Percentiles rank a stretch among this genome's conserved stretches.
phyloP scores from a whole-genome alignment of 1,139 yeast species.

The Protomyces pachydermus region DNA sequence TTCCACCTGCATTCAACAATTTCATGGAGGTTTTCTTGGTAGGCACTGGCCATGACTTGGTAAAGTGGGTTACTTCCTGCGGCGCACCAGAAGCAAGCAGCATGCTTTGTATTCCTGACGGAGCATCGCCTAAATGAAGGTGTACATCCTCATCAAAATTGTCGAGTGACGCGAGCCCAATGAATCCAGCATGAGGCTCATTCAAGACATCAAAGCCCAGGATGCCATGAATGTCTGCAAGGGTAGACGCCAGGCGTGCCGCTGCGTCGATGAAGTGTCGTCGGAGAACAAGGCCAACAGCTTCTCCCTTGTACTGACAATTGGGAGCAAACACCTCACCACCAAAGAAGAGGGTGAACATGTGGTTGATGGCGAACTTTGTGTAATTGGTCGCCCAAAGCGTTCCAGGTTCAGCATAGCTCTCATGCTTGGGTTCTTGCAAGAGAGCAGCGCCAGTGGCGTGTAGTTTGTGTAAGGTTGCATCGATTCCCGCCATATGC shows the following conservation, averaged over 20 bases:
- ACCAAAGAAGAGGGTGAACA: constrained; percentile 82
- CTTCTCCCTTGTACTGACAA: constrained; percentile 61
- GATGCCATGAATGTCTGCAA: constrained; percentile 48
- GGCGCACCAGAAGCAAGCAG: constrained; percentile 66
- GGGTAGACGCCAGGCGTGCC: constrained; percentile 49
- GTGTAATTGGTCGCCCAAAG: constrained; percentile 87
- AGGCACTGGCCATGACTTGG: constrained; percentile 23
- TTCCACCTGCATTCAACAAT: not conserved
- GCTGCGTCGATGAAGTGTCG: constrained; percentile 57
- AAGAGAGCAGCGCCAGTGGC: constrained; percentile 68
- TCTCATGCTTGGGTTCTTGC: constrained; percentile 49
- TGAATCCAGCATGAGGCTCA: constrained; percentile 60
- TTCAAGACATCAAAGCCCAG: constrained; percentile 82
- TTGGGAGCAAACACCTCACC: constrained; percentile 70
- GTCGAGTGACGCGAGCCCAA: constrained; percentile 34
- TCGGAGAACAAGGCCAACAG: constrained; percentile 74
- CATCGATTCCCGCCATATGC: constrained; percentile 86
- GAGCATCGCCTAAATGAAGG: constrained; percentile 37
- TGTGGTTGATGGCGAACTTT: constrained; percentile 67
- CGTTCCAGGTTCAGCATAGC: constrained; percentile 64
- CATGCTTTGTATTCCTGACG: constrained; percentile 39
- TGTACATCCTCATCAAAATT: constrained; percentile 34
- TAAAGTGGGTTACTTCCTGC: constrained; percentile 49
- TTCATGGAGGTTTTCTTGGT: not conserved
- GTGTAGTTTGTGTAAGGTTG: constrained; percentile 58